Conservation (phyloP, 2,329 filamentous ascomycete genomes). For the Botryotinia calthae region DNA sequence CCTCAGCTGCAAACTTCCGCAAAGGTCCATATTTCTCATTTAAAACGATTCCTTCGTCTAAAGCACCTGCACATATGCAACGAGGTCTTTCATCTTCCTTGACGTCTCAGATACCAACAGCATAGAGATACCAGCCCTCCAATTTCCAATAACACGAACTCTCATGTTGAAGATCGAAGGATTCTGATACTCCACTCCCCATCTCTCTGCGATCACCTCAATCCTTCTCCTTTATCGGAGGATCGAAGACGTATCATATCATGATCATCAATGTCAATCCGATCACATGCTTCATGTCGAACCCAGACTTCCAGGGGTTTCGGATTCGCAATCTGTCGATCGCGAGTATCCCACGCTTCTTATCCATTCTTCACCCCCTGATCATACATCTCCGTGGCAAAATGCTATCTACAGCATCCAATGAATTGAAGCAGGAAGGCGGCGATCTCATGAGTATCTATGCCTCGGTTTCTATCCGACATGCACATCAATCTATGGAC, state of each 20-base stretch:
- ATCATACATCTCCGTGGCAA: neutral
- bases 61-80: neutral
- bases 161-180: neutral
- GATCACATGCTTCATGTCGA: neutral
- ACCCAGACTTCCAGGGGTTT: neutral
- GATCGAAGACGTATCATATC: neutral
- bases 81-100: neutral
- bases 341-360: neutral
- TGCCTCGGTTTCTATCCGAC: neutral
- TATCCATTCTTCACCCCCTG: neutral
- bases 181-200: constrained; percentile 1
- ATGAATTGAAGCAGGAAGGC: neutral
- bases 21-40: neutral
- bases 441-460: neutral
- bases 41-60: neutral
- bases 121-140: constrained; percentile 10
- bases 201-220: neutral
- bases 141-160: neutral
- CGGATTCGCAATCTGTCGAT: constrained; percentile 9
- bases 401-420: neutral
- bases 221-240: neutral
- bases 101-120: constrained; percentile 2
- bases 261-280: neutral
- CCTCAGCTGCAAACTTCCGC: constrained; percentile 8
- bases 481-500: neutral